Evolutionary conservation across 2,329 filamentous ascomycete species (phyloP).

Genomic region (Claviceps sp.): DNA sequence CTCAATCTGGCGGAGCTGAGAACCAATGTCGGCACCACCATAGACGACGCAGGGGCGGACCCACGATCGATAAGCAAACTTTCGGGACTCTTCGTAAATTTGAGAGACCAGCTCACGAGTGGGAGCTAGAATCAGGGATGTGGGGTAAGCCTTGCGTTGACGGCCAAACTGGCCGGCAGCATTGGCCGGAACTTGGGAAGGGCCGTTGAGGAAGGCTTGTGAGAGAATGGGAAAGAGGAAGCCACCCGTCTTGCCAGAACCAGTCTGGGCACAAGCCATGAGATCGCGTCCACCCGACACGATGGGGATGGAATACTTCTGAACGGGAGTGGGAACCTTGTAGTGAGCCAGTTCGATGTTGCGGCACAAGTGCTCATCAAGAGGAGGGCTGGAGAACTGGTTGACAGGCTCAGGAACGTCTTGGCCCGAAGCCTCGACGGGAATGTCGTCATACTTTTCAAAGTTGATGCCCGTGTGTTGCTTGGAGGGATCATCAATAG

Average conservation of each 20-base stretch:
- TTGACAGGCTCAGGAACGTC: conserved; percentile 87
- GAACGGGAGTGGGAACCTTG: conserved; percentile 90
- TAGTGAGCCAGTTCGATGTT: conserved; percentile 95
- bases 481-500: conserved; percentile 82
- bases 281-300: conserved; percentile 96
- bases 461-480: conserved; percentile 99
- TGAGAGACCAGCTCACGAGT: conserved; percentile 98
- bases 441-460: conserved; percentile 99
- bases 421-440: conserved; percentile 89
- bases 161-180: conserved; percentile 67
- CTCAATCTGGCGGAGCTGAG: conserved; percentile 96
- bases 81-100: conserved; percentile 94
- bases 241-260: conserved; percentile 99
- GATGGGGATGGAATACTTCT: conserved; percentile 99
- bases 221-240: conserved; percentile 98
- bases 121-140: conserved; percentile 86
- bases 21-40: conserved; percentile 96
- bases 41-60: conserved; percentile 97
- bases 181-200: conserved; percentile 51
- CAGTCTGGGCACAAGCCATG: conserved; percentile 99
- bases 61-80: conserved; percentile 98
- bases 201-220: conserved; percentile 88
- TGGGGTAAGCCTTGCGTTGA: conserved; percentile 95
- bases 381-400: conserved; percentile 83
- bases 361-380: conserved; percentile 82